Evolutionary conservation across 495 filamentous ascomycete species (phyloP), one percentile per base, ranked within the genome.

Genomic region (Thermochaetoides thermophila): DNA sequence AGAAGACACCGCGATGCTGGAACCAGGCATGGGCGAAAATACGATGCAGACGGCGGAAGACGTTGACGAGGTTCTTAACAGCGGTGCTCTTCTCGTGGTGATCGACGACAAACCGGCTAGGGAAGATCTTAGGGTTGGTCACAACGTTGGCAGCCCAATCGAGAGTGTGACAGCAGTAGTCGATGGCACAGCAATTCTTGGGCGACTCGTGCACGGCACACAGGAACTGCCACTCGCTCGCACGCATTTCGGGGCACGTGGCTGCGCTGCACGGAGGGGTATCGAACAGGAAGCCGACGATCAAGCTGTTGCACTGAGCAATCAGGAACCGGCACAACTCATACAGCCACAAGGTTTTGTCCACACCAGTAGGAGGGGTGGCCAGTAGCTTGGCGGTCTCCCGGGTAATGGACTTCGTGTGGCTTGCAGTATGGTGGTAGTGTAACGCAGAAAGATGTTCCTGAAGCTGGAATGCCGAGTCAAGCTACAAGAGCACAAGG

Each of bases 21-120:
- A 94, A 97, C 89, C 89, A 97, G 8, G 89, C 89, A 47, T 97
- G 89, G 31, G 89, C 91, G 50, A 96, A 96, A 51, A 97, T 95
- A 29, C 89, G 71, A 54, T 97, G 93, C 31, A 96, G 68, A 6
- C 89, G 69, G 32, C 91, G 72, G 57, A 95, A 94, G 33, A 97
- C 86, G 54, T 92, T 95, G 31, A 81, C 80, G 19, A 97, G 60
- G 52, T 91, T 84, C 54, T 86, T 78, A 35, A 83, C 68, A 1
- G 74, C 79, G 14, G 68, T 69, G 24, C 62, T 73, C 43, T 68
- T 69, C 44, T 79, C 76, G 44, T 68, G 64, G 3, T 55, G 44
- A 16, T 66, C 61, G 20, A 93, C 54, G 4, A 79, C 81, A 38
- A 96, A 68, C 34, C 89, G 69, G 39, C 78, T 86, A 1, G 89